These are phyloP conservation scores for Panaeolus cyanescens DNA, from an alignment of 768 basidiomycete genomes.

Conservation along the genomic window DNA sequence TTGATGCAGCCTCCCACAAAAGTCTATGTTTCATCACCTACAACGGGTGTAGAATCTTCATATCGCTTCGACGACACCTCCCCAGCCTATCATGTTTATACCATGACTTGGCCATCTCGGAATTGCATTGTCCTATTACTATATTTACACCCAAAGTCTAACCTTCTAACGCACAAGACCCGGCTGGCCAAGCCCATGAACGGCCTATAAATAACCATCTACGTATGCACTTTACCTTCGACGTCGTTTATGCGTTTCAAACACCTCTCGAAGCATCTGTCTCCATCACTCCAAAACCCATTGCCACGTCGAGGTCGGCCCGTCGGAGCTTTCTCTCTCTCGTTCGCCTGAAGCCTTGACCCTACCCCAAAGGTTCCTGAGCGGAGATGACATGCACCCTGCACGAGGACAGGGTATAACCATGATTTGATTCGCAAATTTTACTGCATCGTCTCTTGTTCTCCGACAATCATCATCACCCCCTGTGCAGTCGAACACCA, in stretches of 20 bases:
- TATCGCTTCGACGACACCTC: no score
- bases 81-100: no score
- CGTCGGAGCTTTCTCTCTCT: not conserved
- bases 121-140: not conserved
- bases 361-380: not conserved
- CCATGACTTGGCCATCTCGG: no score
- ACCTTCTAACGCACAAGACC: not conserved
- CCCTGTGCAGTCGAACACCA: not conserved
- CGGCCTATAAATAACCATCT: not conserved
- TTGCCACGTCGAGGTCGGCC: slow-evolving; percentile 2
- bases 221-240: not conserved
- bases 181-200: not conserved
- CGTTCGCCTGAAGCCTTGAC: not conserved
- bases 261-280: not conserved
- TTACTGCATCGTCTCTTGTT: not conserved
- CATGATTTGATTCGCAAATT: not conserved
- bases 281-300: not conserved
- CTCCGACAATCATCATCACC: not conserved
- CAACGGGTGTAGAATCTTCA: no score
- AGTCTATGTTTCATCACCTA: no score
- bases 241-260: not conserved
- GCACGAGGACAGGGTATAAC: not conserved
- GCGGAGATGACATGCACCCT: not conserved
- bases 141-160: not conserved
- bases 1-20: no score